Conservation (phyloP, 352 stramenopile species). For the Peronosclerospora sorghi region DNA sequence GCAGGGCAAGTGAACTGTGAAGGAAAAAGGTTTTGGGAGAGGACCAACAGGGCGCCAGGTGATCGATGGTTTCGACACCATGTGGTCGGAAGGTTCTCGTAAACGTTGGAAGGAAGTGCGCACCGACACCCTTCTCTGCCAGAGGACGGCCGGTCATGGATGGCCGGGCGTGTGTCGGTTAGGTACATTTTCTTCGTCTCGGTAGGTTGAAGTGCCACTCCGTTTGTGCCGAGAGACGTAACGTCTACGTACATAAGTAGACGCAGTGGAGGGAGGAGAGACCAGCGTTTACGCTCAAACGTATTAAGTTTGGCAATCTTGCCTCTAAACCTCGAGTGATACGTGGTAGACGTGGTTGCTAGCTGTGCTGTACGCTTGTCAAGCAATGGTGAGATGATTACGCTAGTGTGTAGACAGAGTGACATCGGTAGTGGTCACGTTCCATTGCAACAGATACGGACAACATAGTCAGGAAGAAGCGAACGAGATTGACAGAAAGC, state of each 20-base stretch:
- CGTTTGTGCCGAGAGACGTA: background rate
- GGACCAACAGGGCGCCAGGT: background rate
- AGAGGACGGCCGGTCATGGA: too few relatives aligned
- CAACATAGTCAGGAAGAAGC: too few relatives aligned
- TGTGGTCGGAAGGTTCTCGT: too few relatives aligned
- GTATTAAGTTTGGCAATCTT: too few relatives aligned
- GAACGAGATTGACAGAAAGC: too few relatives aligned
- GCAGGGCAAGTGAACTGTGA: slow-evolving; percentile 2
- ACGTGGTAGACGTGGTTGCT: slow-evolving; percentile 1
- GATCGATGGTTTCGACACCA: too few relatives aligned
- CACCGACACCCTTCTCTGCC: too few relatives aligned
- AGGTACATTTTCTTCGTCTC: too few relatives aligned
- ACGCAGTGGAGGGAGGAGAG: background rate
- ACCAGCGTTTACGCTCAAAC: background rate
- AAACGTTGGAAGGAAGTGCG: too few relatives aligned
- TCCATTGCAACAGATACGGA: slow-evolving; percentile 41
- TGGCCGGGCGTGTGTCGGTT: too few relatives aligned
- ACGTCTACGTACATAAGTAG: background rate
- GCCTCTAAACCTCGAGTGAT: too few relatives aligned
- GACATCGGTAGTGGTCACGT: slow-evolving; percentile 93
- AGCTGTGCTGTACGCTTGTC: slow-evolving; percentile 12
- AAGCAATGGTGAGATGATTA: slow-evolving; percentile 27
- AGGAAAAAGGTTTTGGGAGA: background rate
- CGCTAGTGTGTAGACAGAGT: slow-evolving; percentile 56
- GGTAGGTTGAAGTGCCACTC: slow-evolving; percentile 14